Base-by-base conservation (phyloP, 129 eudicot species). In the Arctium lappa region DNA sequence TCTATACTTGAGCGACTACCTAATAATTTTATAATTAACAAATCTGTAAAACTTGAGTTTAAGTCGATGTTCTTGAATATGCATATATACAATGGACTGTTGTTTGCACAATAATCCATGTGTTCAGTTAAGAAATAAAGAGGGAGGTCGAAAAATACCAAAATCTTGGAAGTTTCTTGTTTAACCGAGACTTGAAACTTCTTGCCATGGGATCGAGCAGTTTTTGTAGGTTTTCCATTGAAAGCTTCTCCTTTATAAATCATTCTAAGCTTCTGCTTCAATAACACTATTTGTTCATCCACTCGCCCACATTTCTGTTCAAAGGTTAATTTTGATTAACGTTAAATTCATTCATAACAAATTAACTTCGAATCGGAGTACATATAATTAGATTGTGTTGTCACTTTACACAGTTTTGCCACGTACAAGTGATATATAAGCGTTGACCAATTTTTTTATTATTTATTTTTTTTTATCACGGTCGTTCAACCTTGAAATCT, bases 191-290 rank as follows among this genome's bases (percentile, higher is more conserved):
- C 98, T 73, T 91, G 97, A 81, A 94, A 89, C 80, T 91, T 94
- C 92, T 94, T 94, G 74, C 98, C 98, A 79, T 91, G 98, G 60
- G 98, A 91, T 1, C 98, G 86, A 0, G 98, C 98, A 3, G 94
- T 91, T 76, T 90, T 91, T 3, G 97, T 94, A 4, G 91, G 91
- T 75, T 79, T 94, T 73, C 98, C 98, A 38, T 94, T 90, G 84
- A 94, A 94, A 6, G 94, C 97, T 78, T 90, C 90, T 33, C 98
- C 98, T 78, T 83, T 81, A 69, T 88, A 91, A 75, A 94, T 94
- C 89, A 81, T 31, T 69, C 89, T 87, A 16, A 93, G 93, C 89
- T 93, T 93, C 79, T 91, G 94, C 80, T 90, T 91, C 44, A 91
- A 82, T 78, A 93, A 76, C 76, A 30, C 82, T 65, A 94, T 88